Conservation (phyloP, 306 rosid genomes). For the Vigna reflexopilosa region DNA sequence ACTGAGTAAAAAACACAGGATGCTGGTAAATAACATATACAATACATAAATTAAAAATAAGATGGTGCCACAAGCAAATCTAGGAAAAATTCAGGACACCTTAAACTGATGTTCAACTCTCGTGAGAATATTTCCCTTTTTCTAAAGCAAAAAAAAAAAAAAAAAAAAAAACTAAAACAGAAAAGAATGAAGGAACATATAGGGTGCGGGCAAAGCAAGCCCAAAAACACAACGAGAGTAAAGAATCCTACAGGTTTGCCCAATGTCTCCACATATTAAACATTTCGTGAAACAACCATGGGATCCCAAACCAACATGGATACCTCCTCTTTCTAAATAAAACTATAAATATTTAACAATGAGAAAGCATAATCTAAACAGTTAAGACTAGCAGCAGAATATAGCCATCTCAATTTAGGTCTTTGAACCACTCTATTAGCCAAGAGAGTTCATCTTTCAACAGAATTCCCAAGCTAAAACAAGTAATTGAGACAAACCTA, state of each 20-base stretch:
- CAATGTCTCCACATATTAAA: background rate
- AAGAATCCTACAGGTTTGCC: background rate
- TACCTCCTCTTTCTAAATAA: background rate
- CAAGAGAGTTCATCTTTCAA: background rate
- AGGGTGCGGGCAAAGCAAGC: background rate
- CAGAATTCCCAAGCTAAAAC: background rate
- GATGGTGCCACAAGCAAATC: background rate
- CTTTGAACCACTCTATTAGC: background rate
- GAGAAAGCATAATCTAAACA: background rate
- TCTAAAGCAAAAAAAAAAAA: background rate
- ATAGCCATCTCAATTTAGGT: background rate
- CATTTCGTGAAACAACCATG: background rate
- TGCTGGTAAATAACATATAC: background rate
- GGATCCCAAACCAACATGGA: background rate
- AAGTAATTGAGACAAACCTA: background rate
- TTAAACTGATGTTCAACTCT: background rate
- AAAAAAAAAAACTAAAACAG: background rate
- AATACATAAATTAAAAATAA: background rate
- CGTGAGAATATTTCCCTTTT: background rate
- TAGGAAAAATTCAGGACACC: background rate
- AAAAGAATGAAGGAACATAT: background rate
- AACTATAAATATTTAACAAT: background rate
- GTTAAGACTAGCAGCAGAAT: background rate
- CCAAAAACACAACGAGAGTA: background rate
- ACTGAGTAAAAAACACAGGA: background rate